phyloP scores from a whole-genome alignment of 495 filamentous ascomycete species.

The Physcia stellaris region DNA sequence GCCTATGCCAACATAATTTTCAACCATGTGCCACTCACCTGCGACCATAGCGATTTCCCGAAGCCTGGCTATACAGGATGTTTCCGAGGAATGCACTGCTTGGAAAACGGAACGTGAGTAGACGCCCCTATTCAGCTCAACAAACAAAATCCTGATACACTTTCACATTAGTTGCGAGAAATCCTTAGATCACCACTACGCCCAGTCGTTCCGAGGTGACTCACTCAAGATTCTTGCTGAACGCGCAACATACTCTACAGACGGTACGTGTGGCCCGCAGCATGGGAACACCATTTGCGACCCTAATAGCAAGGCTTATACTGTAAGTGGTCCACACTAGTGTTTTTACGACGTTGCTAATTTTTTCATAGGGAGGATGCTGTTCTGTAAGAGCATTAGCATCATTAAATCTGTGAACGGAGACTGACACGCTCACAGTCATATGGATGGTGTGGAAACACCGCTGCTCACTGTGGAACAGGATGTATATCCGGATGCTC shows the following conservation, averaged over 20 bases:
- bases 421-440: no score
- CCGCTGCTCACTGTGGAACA: slow-evolving; percentile 16
- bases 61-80: no score
- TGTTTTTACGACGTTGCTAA: neutral
- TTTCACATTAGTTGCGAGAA: neutral
- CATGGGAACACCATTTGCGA: slow-evolving; percentile 20
- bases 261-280: slow-evolving; percentile 20
- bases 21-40: neutral
- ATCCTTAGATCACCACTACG: slow-evolving; percentile 8
- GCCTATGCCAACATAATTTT: slow-evolving; percentile 4
- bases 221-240: slow-evolving; percentile 10
- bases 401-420: slow-evolving; percentile 1
- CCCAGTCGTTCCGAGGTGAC: slow-evolving; percentile 12
- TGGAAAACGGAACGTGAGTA: slow-evolving; percentile 20
- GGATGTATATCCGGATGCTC: slow-evolving; percentile 20
- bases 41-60: no score
- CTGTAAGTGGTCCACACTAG: slow-evolving; percentile 6
- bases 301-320: slow-evolving; percentile 20
- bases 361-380: slow-evolving; percentile 12
- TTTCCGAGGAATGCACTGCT: slow-evolving; percentile 23
- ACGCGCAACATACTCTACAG: slow-evolving; percentile 16
- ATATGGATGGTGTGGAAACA: slow-evolving; percentile 22
- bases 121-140: slow-evolving; percentile 5
- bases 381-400: slow-evolving; percentile 13
- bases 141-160: neutral